phyloP scores from a whole-genome alignment of 2,329 filamentous ascomycete species.

The Coniochaeta hoffmannii region DNA sequence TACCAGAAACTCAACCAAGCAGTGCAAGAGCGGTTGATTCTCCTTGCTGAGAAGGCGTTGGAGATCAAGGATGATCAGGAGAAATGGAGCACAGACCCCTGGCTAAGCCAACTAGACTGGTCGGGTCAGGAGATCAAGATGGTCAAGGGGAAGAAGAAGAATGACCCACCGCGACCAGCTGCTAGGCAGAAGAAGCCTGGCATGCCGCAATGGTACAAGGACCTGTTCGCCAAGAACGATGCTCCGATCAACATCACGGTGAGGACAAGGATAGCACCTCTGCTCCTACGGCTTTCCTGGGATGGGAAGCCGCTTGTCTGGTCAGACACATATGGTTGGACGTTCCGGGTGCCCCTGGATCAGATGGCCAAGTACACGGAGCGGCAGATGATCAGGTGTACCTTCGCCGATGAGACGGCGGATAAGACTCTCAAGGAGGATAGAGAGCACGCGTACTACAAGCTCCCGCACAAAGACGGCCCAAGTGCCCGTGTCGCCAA shows the following conservation, averaged over 20 bases:
- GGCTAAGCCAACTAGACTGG: conserved; percentile 94
- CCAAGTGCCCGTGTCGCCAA: conserved; percentile 76
- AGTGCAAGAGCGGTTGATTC: conserved; percentile 68
- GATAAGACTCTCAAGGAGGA: conserved; percentile 56
- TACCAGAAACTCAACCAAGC: conserved; percentile 70
- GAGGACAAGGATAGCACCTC: conserved; percentile 76
- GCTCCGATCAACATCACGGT: conserved; percentile 72
- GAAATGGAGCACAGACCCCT: conserved; percentile 73
- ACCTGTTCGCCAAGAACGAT: conserved; percentile 66
- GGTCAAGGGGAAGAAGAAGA: conserved; percentile 86
- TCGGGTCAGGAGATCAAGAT: conserved; percentile 85
- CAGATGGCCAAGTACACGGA: conserved; percentile 59
- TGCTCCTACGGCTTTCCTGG: conserved; percentile 81
- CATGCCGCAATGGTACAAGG: conserved; percentile 94
- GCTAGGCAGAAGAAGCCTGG: conserved; percentile 88
- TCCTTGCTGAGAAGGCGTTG: conserved; percentile 69
- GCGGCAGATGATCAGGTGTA: conserved; percentile 66
- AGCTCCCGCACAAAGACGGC: conserved; percentile 93
- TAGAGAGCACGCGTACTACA: conserved; percentile 65
- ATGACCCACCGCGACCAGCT: conserved; percentile 67
- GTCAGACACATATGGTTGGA: conserved; percentile 92
- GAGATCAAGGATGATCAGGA: conserved; percentile 62
- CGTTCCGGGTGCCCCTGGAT: conserved; percentile 64
- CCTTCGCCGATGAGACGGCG: conserved; percentile 70
- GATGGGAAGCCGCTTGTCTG: conserved; percentile 83